Evolutionary conservation across 139 green algal genomes (phyloP), one percentile per base, ranked within the genome.

Genomic region (Closterium sp.): DNA sequence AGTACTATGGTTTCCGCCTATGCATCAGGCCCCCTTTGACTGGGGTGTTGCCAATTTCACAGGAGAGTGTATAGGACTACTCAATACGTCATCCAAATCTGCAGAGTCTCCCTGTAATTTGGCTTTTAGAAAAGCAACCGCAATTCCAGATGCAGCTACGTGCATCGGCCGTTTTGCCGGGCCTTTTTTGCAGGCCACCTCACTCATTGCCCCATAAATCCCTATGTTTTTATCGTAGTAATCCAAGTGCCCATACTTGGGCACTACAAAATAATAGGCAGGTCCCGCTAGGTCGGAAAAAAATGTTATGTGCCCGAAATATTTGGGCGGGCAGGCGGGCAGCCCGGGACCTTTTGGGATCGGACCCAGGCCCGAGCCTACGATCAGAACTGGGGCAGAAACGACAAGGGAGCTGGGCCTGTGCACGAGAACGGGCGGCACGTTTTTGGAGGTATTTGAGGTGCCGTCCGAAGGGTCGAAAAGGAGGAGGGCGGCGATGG

Each of bases 181-280:
- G 17, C 62, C 62, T 79, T 24, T 79, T 79, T 24, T 79, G 62
- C 62, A 79, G 5, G 62, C 62, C 62, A 79, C 62, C 62, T 79
- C 62, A 79, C 62, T 24, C 19, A 79, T 27, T 27, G 62, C 62
- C 17, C 62, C 62, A 3, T 24, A 79, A 79, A 79, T 79, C 86
- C 86, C 31, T 1, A 31, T 86, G 9, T 28, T 22, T 31, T 90
- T 62, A 21, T 90, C 88, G 88, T 86, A 31, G 17, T 87, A 30
- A 31, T 90, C 88, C 70, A 86, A 86, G 30, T 90, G 88, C 10
- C 88, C 88, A 29, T 90, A 90, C n/a, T 86, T 28, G 88, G 29
- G 27, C 28, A 30, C 30, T 31, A 90, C 30, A 86, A 90, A 86
- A 86, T 90, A 62, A 86, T 38, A 90, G 0, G 88, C 28, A 30